Base-by-base conservation (phyloP, 163 green algal genomes). In the Scenedesmus sp. region DNA sequence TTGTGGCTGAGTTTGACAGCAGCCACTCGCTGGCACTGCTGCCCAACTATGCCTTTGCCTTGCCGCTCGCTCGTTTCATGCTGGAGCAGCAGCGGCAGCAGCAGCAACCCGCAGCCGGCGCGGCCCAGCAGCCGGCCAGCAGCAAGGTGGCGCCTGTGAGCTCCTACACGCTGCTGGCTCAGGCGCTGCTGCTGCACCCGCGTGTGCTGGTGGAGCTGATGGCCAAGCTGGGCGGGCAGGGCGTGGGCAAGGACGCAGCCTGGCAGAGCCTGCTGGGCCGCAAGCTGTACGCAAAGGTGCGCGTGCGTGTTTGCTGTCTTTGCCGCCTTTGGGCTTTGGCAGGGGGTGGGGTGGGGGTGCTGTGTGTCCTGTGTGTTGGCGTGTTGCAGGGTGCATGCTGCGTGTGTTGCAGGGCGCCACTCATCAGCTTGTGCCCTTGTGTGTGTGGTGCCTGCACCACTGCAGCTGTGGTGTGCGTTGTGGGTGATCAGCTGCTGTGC, bases 171-270 rank as follows among this genome's bases (percentile, higher is more conserved):
- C 87, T 95, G 78, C 91, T 99, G 44, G 61, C 92, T 0, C 90
- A 96, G 13, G 98, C 97, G 44, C 93, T 99, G 80, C 92, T 98
- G 90, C 91, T 99, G 87, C 94, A 98, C 93, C 97, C 98, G 0
- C 82, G 96, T 10, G 97, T 97, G n/a, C 90, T 99, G 18, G 86
- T 91, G 24, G 88, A 92, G 51, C 90, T 99, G 78, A 86, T 98
- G 86, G 92, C 93, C 22, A 95, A 95, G 86, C 91, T 97, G 84
- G 92, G 96, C 81, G 82, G 92, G 42, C 88, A 94, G 89, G 92
- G 90, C 1, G 89, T 93, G 26, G 88, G 81, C n/a, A 92, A 94
- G n/a, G 96, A 98, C 43, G 70, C 81, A 2, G 86, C 93, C 80
- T 99, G 98, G 97, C 72, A 81, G 0, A 56, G 61, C 9, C 84